phyloP scores from a whole-genome alignment of 306 rosid species.

The Trichosanthes cucumerina region DNA sequence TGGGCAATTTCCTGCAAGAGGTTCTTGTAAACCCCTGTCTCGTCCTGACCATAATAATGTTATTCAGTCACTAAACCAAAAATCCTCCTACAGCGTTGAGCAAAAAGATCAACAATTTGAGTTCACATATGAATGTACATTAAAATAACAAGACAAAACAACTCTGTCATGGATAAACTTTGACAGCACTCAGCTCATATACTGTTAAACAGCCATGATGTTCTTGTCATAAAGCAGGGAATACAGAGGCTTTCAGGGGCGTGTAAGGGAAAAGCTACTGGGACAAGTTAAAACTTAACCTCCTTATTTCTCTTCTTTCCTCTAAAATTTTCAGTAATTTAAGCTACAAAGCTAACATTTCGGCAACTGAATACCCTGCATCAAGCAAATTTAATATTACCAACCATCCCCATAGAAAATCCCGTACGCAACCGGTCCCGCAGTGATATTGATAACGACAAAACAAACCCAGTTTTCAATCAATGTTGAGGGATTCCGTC shows the following conservation, averaged over 20 bases:
- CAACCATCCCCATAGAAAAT: neutral
- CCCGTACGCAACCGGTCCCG: neutral
- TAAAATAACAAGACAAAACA: neutral
- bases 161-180: neutral
- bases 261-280: neutral
- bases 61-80: neutral
- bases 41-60: conserved; percentile 41
- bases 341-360: neutral
- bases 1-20: conserved; percentile 93
- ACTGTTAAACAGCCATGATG: neutral
- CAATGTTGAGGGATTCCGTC: neutral
- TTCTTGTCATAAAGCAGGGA: neutral
- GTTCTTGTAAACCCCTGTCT: conserved; percentile 94
- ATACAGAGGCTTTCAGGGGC: neutral
- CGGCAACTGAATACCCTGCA: neutral
- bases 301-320: neutral
- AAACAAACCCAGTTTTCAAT: neutral
- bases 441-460: neutral
- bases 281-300: neutral
- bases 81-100: neutral
- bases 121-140: neutral
- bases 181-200: neutral
- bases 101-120: neutral
- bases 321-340: neutral
- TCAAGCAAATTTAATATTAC: neutral